Evolutionary conservation across 768 basidiomycete species (phyloP), one percentile per base, ranked within the genome.

Genomic region (Pleurotus giganteus): DNA sequence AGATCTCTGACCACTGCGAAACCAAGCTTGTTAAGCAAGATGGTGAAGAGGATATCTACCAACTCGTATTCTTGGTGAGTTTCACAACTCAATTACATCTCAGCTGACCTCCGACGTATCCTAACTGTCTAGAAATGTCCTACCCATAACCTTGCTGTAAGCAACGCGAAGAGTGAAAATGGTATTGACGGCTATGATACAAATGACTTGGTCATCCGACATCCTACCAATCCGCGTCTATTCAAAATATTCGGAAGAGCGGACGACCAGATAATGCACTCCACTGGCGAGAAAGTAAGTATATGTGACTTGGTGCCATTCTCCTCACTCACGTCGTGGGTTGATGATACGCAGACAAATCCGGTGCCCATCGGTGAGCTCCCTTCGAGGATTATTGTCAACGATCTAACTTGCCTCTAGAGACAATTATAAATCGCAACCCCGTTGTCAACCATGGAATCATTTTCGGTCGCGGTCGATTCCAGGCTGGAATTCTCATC

Each of bases 181-280:
- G 70, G 67, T 11, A 53, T 60, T 4, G 56, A 59, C 4, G 71
- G 66, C 1, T 77, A 72, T 54, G 67, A 71, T 17, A 76, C 74
- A 0, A 69, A 64, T 29, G 78, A 78, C 53, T 66, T 79, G 0
- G 49, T 80, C 9, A 42, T 69, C 21, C 69, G 61, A 5, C 77
- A 81, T 59, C 76, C 78, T 4, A 68, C 66, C 0, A 70, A 73
- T 17, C 63, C 61, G 1, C 61, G 62, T 1, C 57, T 69, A 26
- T 78, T 68, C 66, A 71, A 63, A 50, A 59, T 79, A 1, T 69
- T 64, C 45, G 77, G 79, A 2, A 66, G 80, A 13, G 64, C 61
- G 7, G 78, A 79, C 53, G 78, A 80, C 53, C 77, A 78, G 59
- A 73, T 80, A 36, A 72, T 74, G 62, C 66, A 74, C 39, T 66